Evolutionary conservation across 371 early-diverging fungal species (phyloP), one percentile per base, ranked within the genome.

Genomic region (Lichtheimia corymbifera): DNA sequence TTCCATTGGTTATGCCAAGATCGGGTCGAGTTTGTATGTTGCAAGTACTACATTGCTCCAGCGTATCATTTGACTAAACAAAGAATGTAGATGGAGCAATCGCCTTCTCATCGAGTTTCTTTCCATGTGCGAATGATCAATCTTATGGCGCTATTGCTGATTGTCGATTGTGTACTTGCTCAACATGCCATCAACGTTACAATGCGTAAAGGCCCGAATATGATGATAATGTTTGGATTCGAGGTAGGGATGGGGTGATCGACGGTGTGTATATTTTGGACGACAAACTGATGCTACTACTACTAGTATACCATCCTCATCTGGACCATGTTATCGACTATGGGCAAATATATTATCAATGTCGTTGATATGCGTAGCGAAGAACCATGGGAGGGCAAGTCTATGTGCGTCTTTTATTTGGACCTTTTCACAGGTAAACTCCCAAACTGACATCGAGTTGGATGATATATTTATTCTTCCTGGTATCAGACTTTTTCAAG

Each of bases 141-240:
- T 28, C 70, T 93, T 50, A 86, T 92, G 73, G 55, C 70, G 0
- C 42, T 91, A 1, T 79, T 97, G 42, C 68, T 87, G 12, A 54
- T 79, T 2, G 62, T 91, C 17, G 97, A 98, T 65, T 44, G 81
- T 15, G 62, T 83, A 4, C 77, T 96, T 65, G 82, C 94, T 5
- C 60, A 64, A 14, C 90, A 91, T 68, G 84, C 94, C 12, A 80
- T 89, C 5, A 72, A 80, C 11, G 74, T 79, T 42, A 91, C 91
- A 9, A 47, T 84, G 24, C 59, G 65, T 4, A 73, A 80, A 49
- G 94, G 91, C 7, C 86, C 94, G 1, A 87, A 84, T 45, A 94
- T 96, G 92, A 91, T 97, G 91, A 88, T 96, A 30, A 89, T 96
- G 71, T 97, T 97, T 87, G 96, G 93, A 6, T 98, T 97, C 65